These are phyloP conservation scores for Candida ipomoeae DNA, from an alignment of 805 yeast genomes.

Conservation along the genomic window DNA sequence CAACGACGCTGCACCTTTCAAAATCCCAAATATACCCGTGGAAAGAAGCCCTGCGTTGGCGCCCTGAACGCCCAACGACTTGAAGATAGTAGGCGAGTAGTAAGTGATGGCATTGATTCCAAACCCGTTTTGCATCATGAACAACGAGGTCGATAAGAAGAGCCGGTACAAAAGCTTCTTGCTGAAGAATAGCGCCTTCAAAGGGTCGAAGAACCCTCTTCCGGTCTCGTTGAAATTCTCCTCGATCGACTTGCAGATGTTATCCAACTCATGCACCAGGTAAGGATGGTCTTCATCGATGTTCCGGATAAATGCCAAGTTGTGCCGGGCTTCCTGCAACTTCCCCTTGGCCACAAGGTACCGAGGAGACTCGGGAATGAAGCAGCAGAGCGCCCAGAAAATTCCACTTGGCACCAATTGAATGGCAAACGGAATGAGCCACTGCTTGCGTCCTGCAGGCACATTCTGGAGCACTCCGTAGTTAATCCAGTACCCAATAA, in stretches of 20 bases:
- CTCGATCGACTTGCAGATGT: conserved; percentile 22
- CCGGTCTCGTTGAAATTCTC: conserved; percentile 30
- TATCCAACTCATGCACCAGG: conserved; percentile 36
- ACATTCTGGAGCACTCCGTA: conserved; percentile 40
- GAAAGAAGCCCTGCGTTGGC: conserved; percentile 44
- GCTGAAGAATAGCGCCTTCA: conserved; percentile 29
- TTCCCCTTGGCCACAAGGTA: conserved; percentile 36
- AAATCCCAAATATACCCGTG: conserved; percentile 51
- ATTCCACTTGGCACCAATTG: conserved; percentile 45
- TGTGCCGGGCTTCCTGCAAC: conserved; percentile 29
- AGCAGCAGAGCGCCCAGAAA: conserved; percentile 35
- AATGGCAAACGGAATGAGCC: conserved; percentile 47
- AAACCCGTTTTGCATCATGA: conserved; percentile 43
- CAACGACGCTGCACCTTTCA: conserved; percentile 43
- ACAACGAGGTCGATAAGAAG: conserved; percentile 34
- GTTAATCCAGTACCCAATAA: conserved; percentile 48
- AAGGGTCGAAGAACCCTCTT: conserved; percentile 38
- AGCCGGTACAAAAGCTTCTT: conserved; percentile 32
- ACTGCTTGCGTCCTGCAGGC: conserved; percentile 34
- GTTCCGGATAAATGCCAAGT: conserved; percentile 36
- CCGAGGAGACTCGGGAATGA: conserved; percentile 46
- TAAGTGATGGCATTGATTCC: conserved; percentile 51
- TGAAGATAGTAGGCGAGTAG: conserved; percentile 50
- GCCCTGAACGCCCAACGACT: conserved; percentile 46
- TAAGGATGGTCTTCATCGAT: conserved; percentile 36